Evolutionary conservation across 2,329 filamentous ascomycete genomes (phyloP).

Genomic region (Penicillium sumatraense): DNA sequence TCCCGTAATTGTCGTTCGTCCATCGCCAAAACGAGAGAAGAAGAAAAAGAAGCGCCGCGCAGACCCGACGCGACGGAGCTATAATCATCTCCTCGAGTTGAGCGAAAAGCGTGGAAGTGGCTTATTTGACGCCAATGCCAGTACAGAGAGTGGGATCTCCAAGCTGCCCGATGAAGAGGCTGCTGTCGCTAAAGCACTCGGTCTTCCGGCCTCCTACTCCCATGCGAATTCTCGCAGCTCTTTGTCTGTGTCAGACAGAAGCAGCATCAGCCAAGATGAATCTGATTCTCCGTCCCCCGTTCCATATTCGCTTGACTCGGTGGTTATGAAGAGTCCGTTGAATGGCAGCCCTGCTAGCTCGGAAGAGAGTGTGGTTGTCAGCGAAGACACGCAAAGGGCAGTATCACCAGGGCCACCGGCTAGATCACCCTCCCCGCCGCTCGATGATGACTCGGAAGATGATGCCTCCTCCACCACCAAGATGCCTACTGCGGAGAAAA

Average conservation of each 20-base stretch:
- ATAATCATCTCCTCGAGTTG: constrained; percentile 75
- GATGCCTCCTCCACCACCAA: constrained; percentile 2
- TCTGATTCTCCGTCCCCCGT: constrained; percentile 27
- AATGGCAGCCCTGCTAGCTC: constrained; percentile 30
- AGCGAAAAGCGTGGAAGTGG: constrained; percentile 57
- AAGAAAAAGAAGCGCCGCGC: constrained; percentile 84
- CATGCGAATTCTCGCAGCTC: constrained; percentile 37
- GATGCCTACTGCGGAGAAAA: background rate
- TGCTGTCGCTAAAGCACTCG: constrained; percentile 56
- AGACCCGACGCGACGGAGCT: constrained; percentile 75
- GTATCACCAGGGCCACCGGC: constrained; percentile 8
- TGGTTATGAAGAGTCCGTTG: constrained; percentile 29
- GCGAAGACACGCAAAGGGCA: constrained; percentile 10
- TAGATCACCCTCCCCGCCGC: constrained; percentile 5
- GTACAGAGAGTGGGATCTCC: constrained; percentile 51
- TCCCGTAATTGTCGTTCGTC: constrained; percentile 88
- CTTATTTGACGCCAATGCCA: constrained; percentile 56
- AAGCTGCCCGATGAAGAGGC: constrained; percentile 53
- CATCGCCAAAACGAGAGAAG: constrained; percentile 83
- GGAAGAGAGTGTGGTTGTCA: constrained; percentile 26
- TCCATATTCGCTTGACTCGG: constrained; percentile 28
- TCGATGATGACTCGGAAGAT: constrained; percentile 8
- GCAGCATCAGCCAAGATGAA: constrained; percentile 38
- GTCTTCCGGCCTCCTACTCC: constrained; percentile 41
- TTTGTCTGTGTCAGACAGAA: constrained; percentile 40